These are phyloP conservation scores for Epithele typhae DNA, from an alignment of 768 basidiomycete species.

Conservation along the genomic window DNA sequence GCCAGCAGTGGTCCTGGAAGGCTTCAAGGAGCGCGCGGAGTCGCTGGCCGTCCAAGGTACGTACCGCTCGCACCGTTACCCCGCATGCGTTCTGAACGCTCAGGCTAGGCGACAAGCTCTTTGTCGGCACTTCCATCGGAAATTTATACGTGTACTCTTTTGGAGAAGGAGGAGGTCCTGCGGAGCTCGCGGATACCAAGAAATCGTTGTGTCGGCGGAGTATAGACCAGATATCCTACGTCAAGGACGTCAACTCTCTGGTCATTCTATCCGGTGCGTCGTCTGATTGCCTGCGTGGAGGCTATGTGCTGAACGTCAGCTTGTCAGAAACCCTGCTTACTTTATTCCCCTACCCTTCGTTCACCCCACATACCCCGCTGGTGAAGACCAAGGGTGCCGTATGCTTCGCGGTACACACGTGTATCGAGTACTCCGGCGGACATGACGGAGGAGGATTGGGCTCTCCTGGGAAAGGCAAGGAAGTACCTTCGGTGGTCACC, in stretches of 20 bases:
- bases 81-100: conserved; percentile 3
- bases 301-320: neutral
- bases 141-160: conserved; percentile 50
- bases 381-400: conserved; percentile 76
- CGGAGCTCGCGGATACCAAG: conserved; percentile 58
- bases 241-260: conserved; percentile 83
- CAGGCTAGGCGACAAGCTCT: conserved; percentile 47
- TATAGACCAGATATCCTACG: conserved; percentile 85
- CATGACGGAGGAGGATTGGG: conserved; percentile 12
- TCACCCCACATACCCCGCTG: conserved; percentile 68
- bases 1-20: conserved; percentile 24
- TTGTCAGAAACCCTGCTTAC: conserved; percentile 64
- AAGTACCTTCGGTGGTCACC: conserved; percentile 68
- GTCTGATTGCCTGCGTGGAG: neutral
- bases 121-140: conserved; percentile 57
- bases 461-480: conserved; percentile 28
- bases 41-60: conserved; percentile 43
- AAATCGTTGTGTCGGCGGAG: conserved; percentile 59
- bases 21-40: conserved; percentile 48
- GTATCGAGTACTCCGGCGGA: conserved; percentile 42
- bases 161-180: conserved; percentile 30
- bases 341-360: conserved; percentile 70
- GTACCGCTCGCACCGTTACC: too few relatives aligned
- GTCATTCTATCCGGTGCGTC: conserved; percentile 76
- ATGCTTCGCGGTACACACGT: conserved; percentile 73